Conservation (phyloP, 441 rosid genomes). For the Gossypium lobatum region DNA sequence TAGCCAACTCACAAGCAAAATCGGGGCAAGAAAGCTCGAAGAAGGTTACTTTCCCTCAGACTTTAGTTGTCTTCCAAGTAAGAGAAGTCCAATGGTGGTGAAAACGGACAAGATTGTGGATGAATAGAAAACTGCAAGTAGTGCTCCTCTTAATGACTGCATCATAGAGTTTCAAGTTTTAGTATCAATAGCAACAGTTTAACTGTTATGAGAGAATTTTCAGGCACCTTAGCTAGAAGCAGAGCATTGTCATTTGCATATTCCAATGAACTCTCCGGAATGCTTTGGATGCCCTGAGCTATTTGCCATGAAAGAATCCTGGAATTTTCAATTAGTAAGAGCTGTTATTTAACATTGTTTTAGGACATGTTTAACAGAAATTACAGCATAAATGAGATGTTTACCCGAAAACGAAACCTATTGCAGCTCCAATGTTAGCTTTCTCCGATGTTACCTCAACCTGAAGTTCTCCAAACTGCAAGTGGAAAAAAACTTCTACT, state of each 20-base stretch:
- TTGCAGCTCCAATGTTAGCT: constrained; percentile 71
- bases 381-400: constrained; percentile 12
- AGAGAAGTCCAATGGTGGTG: constrained; percentile 53
- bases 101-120: constrained; percentile 59
- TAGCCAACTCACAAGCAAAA: constrained; percentile 13
- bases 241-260: constrained; percentile 90
- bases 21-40: constrained; percentile 10
- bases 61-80: constrained; percentile 60
- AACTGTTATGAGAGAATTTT: constrained; percentile 7
- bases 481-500: constrained; percentile 11
- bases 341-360: background rate
- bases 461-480: constrained; percentile 92
- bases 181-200: background rate
- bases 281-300: constrained; percentile 66
- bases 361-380: background rate
- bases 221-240: constrained; percentile 62
- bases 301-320: constrained; percentile 84
- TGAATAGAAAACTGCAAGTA: constrained; percentile 52
- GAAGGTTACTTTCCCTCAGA: constrained; percentile 43
- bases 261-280: constrained; percentile 76
- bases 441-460: constrained; percentile 65
- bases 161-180: constrained; percentile 18
- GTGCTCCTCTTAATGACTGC: constrained; percentile 82
- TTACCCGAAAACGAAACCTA: constrained; percentile 73
- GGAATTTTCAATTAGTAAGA: constrained; percentile 16